phyloP scores from a whole-genome alignment of 108 stramenopile species.

The Nitzschia inconspicua region DNA sequence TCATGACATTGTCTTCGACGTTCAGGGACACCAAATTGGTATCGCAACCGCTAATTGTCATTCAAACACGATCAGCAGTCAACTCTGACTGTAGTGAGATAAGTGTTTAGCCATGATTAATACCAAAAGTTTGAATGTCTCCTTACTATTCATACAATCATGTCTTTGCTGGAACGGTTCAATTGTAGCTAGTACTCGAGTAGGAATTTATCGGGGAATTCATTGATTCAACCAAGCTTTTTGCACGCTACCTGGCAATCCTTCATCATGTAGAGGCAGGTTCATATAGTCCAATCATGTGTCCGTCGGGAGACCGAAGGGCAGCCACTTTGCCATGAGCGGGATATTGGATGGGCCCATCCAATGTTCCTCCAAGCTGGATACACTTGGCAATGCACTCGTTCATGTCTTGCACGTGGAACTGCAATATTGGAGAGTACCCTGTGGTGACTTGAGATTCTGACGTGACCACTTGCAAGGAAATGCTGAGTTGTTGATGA shows the following conservation, averaged over 20 bases:
- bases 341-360: constrained; percentile 89
- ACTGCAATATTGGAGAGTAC: constrained; percentile 72
- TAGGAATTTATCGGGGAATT: too few relatives aligned
- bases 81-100: too few relatives aligned
- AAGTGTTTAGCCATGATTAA: too few relatives aligned
- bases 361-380: constrained; percentile 76
- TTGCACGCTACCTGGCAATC: too few relatives aligned
- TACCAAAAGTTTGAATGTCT: too few relatives aligned
- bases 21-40: constrained; percentile 56
- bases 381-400: constrained; percentile 58
- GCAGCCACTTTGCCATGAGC: constrained; percentile 88
- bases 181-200: too few relatives aligned
- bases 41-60: constrained; percentile 58
- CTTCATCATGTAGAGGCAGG: too few relatives aligned
- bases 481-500: constrained; percentile 22
- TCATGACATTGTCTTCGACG: constrained; percentile 90
- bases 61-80: too few relatives aligned
- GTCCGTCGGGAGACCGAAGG: constrained; percentile 73
- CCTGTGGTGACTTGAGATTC: constrained; percentile 76
- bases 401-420: constrained; percentile 81
- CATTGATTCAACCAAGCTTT: too few relatives aligned
- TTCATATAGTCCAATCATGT: constrained; percentile 86
- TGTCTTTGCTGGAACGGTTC: too few relatives aligned
- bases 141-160: too few relatives aligned
- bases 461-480: constrained; percentile 51